Evolutionary conservation across 768 basidiomycete genomes (phyloP), one percentile per base, ranked within the genome.

Genomic region (Auricularia heimuer): DNA sequence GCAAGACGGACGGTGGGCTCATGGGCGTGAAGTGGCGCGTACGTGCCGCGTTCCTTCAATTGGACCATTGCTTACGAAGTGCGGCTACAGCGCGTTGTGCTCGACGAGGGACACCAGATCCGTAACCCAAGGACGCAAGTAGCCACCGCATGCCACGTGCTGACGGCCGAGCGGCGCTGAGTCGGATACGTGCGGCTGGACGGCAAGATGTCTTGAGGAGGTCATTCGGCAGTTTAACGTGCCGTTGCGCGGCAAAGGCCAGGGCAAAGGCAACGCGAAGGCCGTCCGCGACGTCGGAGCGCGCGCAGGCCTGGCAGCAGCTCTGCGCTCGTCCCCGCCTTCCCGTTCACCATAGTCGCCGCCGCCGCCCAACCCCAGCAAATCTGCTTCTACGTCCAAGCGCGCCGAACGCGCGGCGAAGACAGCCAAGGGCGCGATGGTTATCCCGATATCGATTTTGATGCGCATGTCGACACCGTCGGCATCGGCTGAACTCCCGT

Each of bases 81-180:
- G 10, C 47, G 24, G 36, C 16, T 18, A 45, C 65, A 90, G 86
- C 80, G 94, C 65, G 73, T 95, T 51, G 84, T 96, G 24, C n/a
- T 95, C 4, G 94, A 97, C 68, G 94, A 97, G 75, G 94, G 92
- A n/a, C n/a, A 0, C 71, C 86, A 72, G 33, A 88, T 97, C 67
- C 85, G 92, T 62, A 97, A 96, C 72, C 83, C 90, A 2, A 89
- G 81, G 73, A 92, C 94, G 0, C 92, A 94, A 77, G 91, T 90
- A 83, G 81, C 90, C 8, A 78, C 81, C 69, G 87, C 89, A 0
- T 84, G 86, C 1, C 85, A 79, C 65, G 83, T 73, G 18, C 76
- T 93, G 29, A 75, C 75, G 18, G 88, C 87, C 0, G 82, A 93
- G 68, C 83, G 87, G 66, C 86, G 91, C 58, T 93, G 91, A 90